Base-by-base conservation (phyloP, 2,329 filamentous ascomycete genomes). In the Penicillium hordei region DNA sequence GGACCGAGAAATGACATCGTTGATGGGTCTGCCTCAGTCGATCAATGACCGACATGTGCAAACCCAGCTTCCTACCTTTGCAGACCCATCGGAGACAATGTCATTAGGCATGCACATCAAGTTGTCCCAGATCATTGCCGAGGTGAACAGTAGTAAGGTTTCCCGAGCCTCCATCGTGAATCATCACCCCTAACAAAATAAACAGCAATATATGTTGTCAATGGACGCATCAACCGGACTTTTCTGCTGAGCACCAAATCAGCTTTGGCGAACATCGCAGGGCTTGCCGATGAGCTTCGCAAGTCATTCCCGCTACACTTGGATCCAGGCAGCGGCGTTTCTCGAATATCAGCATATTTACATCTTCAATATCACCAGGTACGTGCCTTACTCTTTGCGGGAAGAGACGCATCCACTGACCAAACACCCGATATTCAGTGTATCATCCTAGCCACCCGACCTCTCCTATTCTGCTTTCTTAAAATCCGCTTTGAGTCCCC, bases 1-100 rank as follows among this genome's bases (percentile, higher is more conserved):
- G 0, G 82, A 84, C 52, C 75, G 81, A 1, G 78, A 83, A 61
- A 82, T 83, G 73, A 81, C 81, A 1, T 81, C 81, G 0, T 63
- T 83, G 2, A 82, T 83, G 75, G 82, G 82, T 0, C 64, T 82
- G 0, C 82, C 82, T 0, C 77, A 79, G 39, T 78, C 80, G 0
- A 72, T 84, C 1, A 74, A 75, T 34, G 81, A 84, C 39, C 77
- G 82, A n/a, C 79, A 84, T 42, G 76, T 85, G 0, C 74, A 78
- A 8, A 77, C 79, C 0, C 72, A 74, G 5, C 72, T 82, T 7
- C 79, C 83, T 1, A 69, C 70, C 9, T 82, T 79, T 23, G 64
- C 72, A 1, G 72, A 69, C 25, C 76, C 75, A 13, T 52, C 66
- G 15, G 76, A 79, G 46, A 69, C 71, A n/a, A 67, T 72, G 19